Conservation (phyloP, 2,329 filamentous ascomycete genomes). For the Drechslerella coelobrocha region DNA sequence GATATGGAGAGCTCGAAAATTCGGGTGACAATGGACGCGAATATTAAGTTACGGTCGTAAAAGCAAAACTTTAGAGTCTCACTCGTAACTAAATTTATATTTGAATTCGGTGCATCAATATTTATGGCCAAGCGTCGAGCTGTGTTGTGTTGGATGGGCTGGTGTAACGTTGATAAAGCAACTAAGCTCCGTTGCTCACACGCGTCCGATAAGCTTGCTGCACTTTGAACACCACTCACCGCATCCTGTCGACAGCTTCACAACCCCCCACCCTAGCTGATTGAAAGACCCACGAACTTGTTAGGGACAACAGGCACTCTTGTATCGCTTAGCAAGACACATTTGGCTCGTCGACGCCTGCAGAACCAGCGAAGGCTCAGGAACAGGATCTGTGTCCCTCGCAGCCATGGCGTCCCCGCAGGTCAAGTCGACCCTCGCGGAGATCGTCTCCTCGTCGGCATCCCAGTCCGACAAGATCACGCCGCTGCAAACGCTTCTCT, state of each 20-base stretch:
- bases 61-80: too few species aligned
- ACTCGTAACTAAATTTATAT: too few species aligned
- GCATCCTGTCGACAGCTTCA: not conserved
- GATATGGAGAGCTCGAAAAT: too few species aligned
- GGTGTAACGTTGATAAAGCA: not conserved
- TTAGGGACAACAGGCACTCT: not conserved
- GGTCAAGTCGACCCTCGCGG: constrained; percentile 32
- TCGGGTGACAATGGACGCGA: too few species aligned
- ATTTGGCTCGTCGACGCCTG: not conserved
- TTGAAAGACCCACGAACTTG: not conserved
- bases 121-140: not conserved
- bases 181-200: not conserved
- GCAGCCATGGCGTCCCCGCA: constrained; percentile 42
- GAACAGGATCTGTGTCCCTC: constrained; percentile 8
- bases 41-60: too few species aligned
- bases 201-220: constrained; percentile 5
- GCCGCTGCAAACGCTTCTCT: constrained; percentile 67
- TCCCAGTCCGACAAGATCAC: constrained; percentile 63
- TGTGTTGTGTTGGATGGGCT: not conserved
- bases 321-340: not conserved
- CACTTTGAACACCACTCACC: constrained; percentile 3
- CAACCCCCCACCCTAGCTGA: too few species aligned
- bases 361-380: constrained; percentile 1
- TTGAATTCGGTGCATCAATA: too few species aligned
- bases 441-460: constrained; percentile 57